Conservation (phyloP, 2,329 filamentous ascomycete species). For the Escovopsis weberi region DNA sequence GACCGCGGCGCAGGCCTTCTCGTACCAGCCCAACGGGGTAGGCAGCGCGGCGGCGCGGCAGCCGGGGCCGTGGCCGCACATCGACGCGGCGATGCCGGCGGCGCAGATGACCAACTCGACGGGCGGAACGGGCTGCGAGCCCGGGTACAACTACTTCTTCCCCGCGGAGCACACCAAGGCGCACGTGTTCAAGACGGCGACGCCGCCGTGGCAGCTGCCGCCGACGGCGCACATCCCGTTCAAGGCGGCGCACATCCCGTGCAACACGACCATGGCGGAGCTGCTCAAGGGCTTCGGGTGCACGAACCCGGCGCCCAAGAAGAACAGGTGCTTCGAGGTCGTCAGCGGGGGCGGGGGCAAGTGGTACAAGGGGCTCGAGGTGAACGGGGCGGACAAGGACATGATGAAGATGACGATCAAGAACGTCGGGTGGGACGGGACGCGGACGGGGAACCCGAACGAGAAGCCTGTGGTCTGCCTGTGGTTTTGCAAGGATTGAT, state of each 20-base stretch:
- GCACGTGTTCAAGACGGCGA: conserved; percentile 38
- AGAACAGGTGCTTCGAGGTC: conserved; percentile 44
- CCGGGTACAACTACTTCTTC: conserved; percentile 51
- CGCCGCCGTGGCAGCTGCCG: conserved; percentile 38
- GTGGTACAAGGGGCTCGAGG: conserved; percentile 43
- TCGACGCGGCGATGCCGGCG: conserved; percentile 32
- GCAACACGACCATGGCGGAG: conserved; percentile 36
- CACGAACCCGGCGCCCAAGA: conserved; percentile 31
- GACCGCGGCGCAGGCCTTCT: conserved; percentile 10
- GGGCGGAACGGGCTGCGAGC: conserved; percentile 43
- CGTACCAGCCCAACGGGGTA: conserved; percentile 24
- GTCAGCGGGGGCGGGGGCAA: conserved; percentile 37
- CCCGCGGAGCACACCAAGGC: conserved; percentile 42
- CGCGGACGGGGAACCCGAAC: conserved; percentile 30
- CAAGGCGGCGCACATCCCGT: conserved; percentile 37
- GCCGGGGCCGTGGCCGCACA: conserved; percentile 27
- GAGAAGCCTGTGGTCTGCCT: conserved; percentile 44
- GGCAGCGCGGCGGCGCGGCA: conserved; percentile 21
- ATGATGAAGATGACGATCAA: conserved; percentile 34
- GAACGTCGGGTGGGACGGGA: conserved; percentile 44
- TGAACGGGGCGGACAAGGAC: conserved; percentile 34
- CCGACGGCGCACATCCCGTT: conserved; percentile 28
- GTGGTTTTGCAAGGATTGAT: conserved; percentile 40
- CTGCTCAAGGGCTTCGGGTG: conserved; percentile 46
- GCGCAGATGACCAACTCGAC: conserved; percentile 42